Evolutionary conservation across 1,139 yeast species (phyloP), one percentile per base, ranked within the genome.

Genomic region (Yamadazyma blattariae): DNA sequence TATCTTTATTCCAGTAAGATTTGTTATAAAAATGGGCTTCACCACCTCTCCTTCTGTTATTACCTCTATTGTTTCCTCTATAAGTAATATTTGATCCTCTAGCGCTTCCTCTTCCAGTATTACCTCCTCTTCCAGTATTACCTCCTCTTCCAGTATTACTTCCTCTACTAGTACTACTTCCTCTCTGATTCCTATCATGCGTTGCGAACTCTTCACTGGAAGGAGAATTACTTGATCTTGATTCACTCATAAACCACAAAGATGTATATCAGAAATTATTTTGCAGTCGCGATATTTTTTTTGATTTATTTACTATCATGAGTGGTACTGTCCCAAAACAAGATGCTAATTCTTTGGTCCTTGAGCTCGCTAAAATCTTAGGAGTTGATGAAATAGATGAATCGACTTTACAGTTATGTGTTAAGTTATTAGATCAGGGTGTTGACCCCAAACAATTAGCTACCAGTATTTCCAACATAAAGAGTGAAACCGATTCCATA

Each of bases 371-470:
- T 5, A 51, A 39, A 22, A 25, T 62, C 13, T 44, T 65, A 35
- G 46, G 51, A 21, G 48, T 64, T 4, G 37, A 35, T 1, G 56
- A 51, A 28, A 43, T 65, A 5, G 65, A 64, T 36, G 64, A 56
- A 15, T 29, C 61, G 1, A 59, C 64, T 0, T 38, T 66, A 15
- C 61, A 55, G 36, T 47, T 66, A 25, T 66, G 71, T 37, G 41
- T 63, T n/a, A 63, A 62, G 35, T 44, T 66, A 23, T 40, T 66
- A 25, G 71, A 66, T 38, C 61, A 62, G 41, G 71, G 71, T 4
- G 61, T 63, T 14, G 66, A 64, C 37, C 70, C 72, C 0, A 46
- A 51, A 34, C 36, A 35, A 14, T 50, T 66, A 38, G 71, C 71
- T 0, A 38, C 41, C 12, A 48, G 49, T 11, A 54, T 64, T 27